Conservation (phyloP, 176 grass and related monocot genomes). For the Triticum monococcum region DNA sequence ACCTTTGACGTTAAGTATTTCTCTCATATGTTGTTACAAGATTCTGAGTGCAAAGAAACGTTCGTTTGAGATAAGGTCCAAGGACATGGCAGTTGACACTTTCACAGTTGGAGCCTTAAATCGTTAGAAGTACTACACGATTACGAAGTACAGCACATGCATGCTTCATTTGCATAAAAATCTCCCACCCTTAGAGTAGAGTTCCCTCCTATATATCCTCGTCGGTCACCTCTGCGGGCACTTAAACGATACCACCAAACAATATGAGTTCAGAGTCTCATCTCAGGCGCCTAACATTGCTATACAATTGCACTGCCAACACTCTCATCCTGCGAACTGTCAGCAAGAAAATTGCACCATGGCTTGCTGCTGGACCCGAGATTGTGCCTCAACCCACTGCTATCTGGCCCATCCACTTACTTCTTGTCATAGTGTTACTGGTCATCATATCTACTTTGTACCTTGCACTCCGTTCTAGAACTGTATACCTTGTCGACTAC, state of each 20-base stretch:
- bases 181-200: too few relatives aligned
- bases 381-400: not conserved
- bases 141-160: too few relatives aligned
- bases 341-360: not conserved
- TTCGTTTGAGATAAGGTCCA: too few relatives aligned
- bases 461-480: slow-evolving; percentile 26
- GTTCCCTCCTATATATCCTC: too few relatives aligned
- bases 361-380: too few relatives aligned
- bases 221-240: not conserved
- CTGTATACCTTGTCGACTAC: not conserved
- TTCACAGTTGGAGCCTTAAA: too few relatives aligned
- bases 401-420: not conserved
- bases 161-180: too few relatives aligned
- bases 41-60: too few relatives aligned
- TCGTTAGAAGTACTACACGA: too few relatives aligned
- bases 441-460: not conserved
- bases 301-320: not conserved
- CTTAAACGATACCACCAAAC: not conserved
- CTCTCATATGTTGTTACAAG: too few relatives aligned
- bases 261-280: not conserved
- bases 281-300: not conserved
- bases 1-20: too few relatives aligned
- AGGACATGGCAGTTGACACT: too few relatives aligned
- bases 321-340: not conserved
- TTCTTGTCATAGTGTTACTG: not conserved